A percentile compares a stretch with the other conserved stretches of the same genome.
These are phyloP conservation scores for Botryobasidium botryosum DNA, from an alignment of 768 basidiomycete genomes.

Conservation along the genomic window DNA sequence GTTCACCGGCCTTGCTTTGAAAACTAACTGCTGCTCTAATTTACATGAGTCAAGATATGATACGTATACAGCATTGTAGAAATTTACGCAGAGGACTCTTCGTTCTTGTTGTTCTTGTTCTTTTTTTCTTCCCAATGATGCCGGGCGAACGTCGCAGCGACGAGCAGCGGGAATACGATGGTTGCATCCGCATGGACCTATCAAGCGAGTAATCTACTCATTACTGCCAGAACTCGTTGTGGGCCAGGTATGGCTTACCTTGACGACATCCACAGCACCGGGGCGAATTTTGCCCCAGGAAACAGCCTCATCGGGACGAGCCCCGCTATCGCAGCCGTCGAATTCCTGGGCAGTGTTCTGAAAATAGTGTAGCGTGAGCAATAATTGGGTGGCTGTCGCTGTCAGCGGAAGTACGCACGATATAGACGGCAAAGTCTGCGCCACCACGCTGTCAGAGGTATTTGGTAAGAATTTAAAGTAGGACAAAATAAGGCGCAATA, in stretches of 20 bases:
- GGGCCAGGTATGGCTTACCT: too few species aligned
- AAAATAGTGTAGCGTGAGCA: slow-evolving; percentile 4
- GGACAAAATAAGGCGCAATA: not conserved
- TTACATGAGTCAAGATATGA: too few species aligned
- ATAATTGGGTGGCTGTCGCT: slow-evolving; percentile 20
- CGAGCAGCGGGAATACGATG: slow-evolving; percentile 84
- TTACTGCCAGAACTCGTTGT: too few species aligned
- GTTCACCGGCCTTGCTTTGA: too few species aligned
- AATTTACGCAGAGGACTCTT: too few species aligned
- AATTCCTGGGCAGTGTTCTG: slow-evolving; percentile 99
- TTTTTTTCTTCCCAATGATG: too few species aligned
- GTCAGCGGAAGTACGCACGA: slow-evolving; percentile 36
- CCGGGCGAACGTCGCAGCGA: slow-evolving; percentile 94
- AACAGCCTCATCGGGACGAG: slow-evolving; percentile 91
- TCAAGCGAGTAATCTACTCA: too few species aligned
- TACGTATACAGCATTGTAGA: too few species aligned
- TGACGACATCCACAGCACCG: slow-evolving; percentile 63
- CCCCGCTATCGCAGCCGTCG: slow-evolving; percentile 96
- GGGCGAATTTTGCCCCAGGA: slow-evolving; percentile 98
- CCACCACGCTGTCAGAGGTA: slow-evolving; percentile 90
- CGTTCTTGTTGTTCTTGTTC: not conserved
- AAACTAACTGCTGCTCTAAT: too few species aligned
- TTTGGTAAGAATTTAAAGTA: not conserved
- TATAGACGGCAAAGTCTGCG: slow-evolving; percentile 92
- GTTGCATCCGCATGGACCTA: slow-evolving; percentile 92